A percentile compares a stretch with the other conserved stretches of the same genome.
These are phyloP conservation scores for Calocera cornea DNA, from an alignment of 768 basidiomycete genomes.

Conservation along the genomic window DNA sequence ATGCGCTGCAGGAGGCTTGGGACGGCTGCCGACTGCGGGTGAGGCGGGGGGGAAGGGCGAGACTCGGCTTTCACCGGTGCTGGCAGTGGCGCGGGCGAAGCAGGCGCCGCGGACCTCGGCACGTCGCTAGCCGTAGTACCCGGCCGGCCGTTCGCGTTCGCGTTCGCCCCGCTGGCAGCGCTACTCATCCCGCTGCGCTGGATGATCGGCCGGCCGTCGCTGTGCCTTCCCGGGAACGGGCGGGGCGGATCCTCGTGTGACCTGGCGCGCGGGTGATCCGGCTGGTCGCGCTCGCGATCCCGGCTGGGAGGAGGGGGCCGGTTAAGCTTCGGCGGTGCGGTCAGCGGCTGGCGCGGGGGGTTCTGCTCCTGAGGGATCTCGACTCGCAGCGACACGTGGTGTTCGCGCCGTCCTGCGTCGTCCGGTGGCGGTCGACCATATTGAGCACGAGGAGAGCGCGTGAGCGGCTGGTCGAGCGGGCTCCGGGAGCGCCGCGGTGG, in stretches of 20 bases:
- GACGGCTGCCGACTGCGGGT: too few relatives aligned
- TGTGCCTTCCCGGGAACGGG: background rate
- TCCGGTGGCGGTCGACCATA: background rate
- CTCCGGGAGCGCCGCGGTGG: background rate
- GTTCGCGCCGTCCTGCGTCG: background rate
- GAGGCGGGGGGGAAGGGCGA: too few relatives aligned
- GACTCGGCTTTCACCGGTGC: too few relatives aligned
- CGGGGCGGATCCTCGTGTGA: background rate
- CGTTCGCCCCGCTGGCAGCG: background rate
- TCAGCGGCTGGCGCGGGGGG: background rate
- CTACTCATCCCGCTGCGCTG: background rate
- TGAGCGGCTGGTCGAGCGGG: background rate
- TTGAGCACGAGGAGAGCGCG: background rate
- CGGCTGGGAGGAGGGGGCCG: background rate
- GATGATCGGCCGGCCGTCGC: slow-evolving; percentile 2
- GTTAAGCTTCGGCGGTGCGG: background rate
- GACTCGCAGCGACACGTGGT: background rate
- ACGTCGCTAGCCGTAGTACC: too few relatives aligned
- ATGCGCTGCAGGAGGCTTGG: too few relatives aligned
- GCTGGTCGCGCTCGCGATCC: background rate
- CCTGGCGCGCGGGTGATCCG: background rate
- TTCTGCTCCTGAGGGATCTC: background rate
- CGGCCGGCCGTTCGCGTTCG: too few relatives aligned
- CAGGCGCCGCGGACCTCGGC: too few relatives aligned
- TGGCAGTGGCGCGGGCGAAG: too few relatives aligned